Evolutionary conservation across 2,329 filamentous ascomycete genomes (phyloP), one percentile per base, ranked within the genome.

Genomic region (Colletotrichum tropicicola): DNA sequence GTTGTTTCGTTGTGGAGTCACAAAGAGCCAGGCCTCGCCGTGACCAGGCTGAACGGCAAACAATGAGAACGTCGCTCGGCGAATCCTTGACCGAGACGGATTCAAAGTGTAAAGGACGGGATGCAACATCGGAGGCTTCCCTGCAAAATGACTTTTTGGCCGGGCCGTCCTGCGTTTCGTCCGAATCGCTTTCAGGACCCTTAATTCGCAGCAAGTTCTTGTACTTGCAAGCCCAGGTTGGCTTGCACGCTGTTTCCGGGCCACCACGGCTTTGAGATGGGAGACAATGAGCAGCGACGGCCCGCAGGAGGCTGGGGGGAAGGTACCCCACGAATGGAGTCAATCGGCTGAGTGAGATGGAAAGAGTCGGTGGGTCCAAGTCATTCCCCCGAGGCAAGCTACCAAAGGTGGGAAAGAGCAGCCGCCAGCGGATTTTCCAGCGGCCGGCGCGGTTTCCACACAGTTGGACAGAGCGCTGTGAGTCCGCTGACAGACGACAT

Each of bases 361-460:
- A 13, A 39, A 35, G 52, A 10, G 13, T 55, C 9, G 28, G 52
- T 44, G 27, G 39, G 28, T 35, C n/a, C n/a, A n/a, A n/a, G n/a
- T 30, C 15, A 10, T 23, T 41, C 37, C 37, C 37, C 37, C 15
- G n/a, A 25, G 10, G 43, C 43, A 23, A 23, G 6, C 39, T 43
- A 43, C 17, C 25, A 41, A 47, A 23, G 32, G 53, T 17, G 17
- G 9, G 39, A 19, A 19, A 10, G 19, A 8, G n/a, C 3, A 17
- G 8, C 8, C 39, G 19, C 17, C 45, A 19, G 51, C 17, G 27
- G 44, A 13, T 17, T 62, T 62, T 62, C 44, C 57, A 65, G 62
- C 58, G 57, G 62, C 35, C 58, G 37, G 28, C 44, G 51, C 35
- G 49, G 44, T 51, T 51, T 28, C 48, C 17, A 23, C 41, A 17